Evolutionary conservation across 495 filamentous ascomycete species (phyloP).

Genomic region (Aspergillus egyptiacus): DNA sequence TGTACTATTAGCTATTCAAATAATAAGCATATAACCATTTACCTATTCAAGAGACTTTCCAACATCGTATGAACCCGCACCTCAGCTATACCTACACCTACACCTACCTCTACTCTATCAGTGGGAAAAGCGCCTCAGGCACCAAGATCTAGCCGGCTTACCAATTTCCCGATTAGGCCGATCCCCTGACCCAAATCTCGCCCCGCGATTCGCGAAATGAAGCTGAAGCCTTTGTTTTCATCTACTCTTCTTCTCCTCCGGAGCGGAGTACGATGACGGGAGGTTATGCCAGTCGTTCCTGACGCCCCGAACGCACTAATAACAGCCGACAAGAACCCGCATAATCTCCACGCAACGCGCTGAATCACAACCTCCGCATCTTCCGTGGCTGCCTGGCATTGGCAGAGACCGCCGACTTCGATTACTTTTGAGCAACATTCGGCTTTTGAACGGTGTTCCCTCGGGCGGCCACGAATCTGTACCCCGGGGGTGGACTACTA

Average conservation of each 20-base stretch:
- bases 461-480: too few relatives aligned
- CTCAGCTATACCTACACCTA: too few relatives aligned
- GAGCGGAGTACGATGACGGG: conserved; percentile 9
- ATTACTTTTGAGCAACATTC: too few relatives aligned
- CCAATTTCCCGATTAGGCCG: conserved; percentile 16
- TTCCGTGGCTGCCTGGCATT: conserved; percentile 1
- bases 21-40: too few relatives aligned
- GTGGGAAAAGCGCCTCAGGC: background rate
- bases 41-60: too few relatives aligned
- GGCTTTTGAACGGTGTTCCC: too few relatives aligned
- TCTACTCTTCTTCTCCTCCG: too few relatives aligned
- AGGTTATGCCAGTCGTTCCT: conserved; percentile 1
- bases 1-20: too few relatives aligned
- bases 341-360: background rate
- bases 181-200: conserved; percentile 4
- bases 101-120: background rate
- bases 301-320: background rate
- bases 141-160: background rate
- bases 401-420: background rate
- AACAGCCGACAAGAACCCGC: background rate
- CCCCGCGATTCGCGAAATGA: too few relatives aligned
- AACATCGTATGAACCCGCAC: too few relatives aligned
- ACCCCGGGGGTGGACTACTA: too few relatives aligned
- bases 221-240: too few relatives aligned
- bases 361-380: background rate